Conservation (phyloP, 805 yeast genomes). For the Candida tammaniensis region DNA sequence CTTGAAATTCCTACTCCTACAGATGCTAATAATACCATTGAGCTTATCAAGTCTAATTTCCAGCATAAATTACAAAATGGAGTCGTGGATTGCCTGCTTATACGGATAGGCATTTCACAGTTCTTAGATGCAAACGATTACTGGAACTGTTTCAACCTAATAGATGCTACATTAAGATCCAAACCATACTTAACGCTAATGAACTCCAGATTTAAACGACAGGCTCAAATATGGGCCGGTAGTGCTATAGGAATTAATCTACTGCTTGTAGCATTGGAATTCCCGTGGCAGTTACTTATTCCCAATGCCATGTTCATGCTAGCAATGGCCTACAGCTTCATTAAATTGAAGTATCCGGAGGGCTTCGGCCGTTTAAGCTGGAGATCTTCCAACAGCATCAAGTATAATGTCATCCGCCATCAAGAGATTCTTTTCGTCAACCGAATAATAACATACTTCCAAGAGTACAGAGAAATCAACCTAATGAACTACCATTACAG, state of each 20-base stretch:
- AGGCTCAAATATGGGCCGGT: not conserved
- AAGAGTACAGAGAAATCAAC: slow-evolving; percentile 42
- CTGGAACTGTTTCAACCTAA: slow-evolving; percentile 21
- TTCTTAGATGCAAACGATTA: slow-evolving; percentile 28
- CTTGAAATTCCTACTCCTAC: slow-evolving; percentile 5
- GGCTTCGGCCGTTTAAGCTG: slow-evolving; percentile 32
- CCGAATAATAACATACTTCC: slow-evolving; percentile 36
- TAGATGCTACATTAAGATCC: slow-evolving; percentile 22
- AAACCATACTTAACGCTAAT: not conserved
- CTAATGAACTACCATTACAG: slow-evolving; percentile 37
- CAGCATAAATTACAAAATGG: not conserved
- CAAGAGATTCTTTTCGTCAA: slow-evolving; percentile 31
- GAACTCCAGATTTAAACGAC: not conserved
- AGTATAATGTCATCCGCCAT: slow-evolving; percentile 25
- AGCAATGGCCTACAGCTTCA: slow-evolving; percentile 1
- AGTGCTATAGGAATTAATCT: not conserved
- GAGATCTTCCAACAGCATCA: slow-evolving; percentile 30
- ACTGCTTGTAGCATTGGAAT: not conserved
- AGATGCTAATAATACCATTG: slow-evolving; percentile 5
- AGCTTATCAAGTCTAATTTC: not conserved
- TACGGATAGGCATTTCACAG: slow-evolving; percentile 15
- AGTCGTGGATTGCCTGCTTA: slow-evolving; percentile 5
- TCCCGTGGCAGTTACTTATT: not conserved
- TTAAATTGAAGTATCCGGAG: slow-evolving; percentile 10
- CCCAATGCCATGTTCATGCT: not conserved